Base-by-base conservation (phyloP, 495 filamentous ascomycete species). In the Immersiella caudata region DNA sequence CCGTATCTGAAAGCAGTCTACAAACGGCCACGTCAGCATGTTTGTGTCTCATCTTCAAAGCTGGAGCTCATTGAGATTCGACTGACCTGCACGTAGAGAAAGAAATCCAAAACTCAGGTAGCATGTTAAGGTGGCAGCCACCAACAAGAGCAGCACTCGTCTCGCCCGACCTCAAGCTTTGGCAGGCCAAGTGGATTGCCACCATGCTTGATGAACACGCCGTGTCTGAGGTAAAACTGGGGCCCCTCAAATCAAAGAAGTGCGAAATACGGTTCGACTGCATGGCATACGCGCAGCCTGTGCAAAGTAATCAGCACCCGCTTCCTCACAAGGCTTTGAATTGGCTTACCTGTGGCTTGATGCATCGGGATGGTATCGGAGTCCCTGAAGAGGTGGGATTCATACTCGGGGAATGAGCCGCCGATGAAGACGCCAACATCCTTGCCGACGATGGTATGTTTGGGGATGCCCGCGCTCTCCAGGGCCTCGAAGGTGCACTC, bases 401-500 rank as follows among this genome's bases (percentile, higher is more conserved):
- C 86, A 76, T 92, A 95, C 69, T 96, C 93, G 46, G 93, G 90
- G 74, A 91, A 93, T 2, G 91, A 92, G 71, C 92, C 91, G 46
- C 93, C 93, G 69, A 94, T 89, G 77, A 93, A 96, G 16, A 92
- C 91, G 21, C 92, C 93, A 46, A 94, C 88, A 7, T 92, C 83
- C 76, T 92, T 87, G 20, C 91, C 87, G 69, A 81, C 88, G 8
- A 93, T 90, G 6, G 86, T 87, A 3, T 92, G 89, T 2, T 92
- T 93, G 40, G 90, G 86, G 68, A 93, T 90, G 0, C 93, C 93
- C n/a, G 91, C 90, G 83, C 90, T 93, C 74, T 96, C 93, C 4
- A 96, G 82, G 0, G 93, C 93, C 70, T 94, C 92, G 70, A 93
- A 96, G 0, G 91, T 91, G 62, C 90, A 94, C 46, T 91, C 86